Base-by-base conservation (phyloP, 2,329 filamentous ascomycete species). In the Dactylonectria macrodidyma region DNA sequence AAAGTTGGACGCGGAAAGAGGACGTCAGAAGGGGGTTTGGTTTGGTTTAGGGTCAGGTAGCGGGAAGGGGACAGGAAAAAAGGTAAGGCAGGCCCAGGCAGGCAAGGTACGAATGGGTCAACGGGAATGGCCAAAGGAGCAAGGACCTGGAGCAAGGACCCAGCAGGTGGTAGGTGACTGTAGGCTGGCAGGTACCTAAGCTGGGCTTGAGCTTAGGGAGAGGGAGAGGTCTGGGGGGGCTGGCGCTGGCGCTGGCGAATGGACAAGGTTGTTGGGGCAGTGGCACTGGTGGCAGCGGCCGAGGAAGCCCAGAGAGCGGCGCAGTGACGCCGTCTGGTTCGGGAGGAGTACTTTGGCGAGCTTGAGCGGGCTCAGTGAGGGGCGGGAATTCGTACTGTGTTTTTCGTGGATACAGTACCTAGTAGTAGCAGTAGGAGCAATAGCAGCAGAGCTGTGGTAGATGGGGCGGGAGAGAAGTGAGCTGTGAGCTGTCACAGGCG, bases 1-100 rank as follows among this genome's bases (percentile, higher is more conserved):
- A 76, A 75, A 77, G 76, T 72, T 69, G 73, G 68, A 70, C 70
- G 70, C 68, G 67, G 72, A 65, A 71, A 69, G 63, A 71, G 62
- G 66, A 72, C 70, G 68, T 75, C 69, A 76, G 73, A 76, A 74
- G 74, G 72, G 70, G 75, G 60, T 73, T 73, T 74, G 74, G 71
- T 66, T 67, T 72, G 66, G 62, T 70, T 73, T 66, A 73, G 70
- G 70, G 70, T 70, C 75, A 62, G 46, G 62, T 61, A 66, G 62
- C 50, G 65, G 56, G 65, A 67, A 55, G 57, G 36, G 55, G 55
- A 71, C 65, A 68, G 56, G 46, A 67, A 71, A 71, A 66, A 65
- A 73, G 65, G 62, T 65, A 68, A 67, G 71, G 72, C 67, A 69
- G 69, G 58, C 54, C 66, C 50, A 75, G 73, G 71, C 65, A 69